phyloP scores from a whole-genome alignment of 768 basidiomycete genomes.

The Tylopilus subfusipes region DNA sequence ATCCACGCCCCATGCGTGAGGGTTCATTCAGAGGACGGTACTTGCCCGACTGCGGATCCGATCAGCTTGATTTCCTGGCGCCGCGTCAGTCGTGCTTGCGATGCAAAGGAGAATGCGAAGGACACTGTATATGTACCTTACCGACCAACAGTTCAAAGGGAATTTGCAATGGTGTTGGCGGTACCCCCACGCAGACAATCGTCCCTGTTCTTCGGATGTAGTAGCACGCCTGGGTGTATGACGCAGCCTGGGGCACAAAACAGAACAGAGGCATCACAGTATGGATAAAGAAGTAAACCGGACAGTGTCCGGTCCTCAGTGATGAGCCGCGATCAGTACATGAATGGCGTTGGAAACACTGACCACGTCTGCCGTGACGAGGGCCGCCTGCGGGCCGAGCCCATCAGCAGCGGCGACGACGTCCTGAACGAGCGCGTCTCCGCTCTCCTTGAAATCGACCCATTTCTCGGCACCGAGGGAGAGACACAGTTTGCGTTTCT shows the following conservation, averaged over 20 bases:
- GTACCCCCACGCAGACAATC: constrained; percentile 40
- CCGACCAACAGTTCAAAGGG: constrained; percentile 32
- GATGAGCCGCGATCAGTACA: background rate
- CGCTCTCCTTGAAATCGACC: too few relatives aligned
- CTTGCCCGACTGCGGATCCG: constrained; percentile 21
- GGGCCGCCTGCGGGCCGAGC: constrained; percentile 40
- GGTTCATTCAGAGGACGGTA: background rate
- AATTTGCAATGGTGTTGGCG: constrained; percentile 25
- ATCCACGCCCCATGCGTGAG: too few relatives aligned
- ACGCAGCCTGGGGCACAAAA: constrained; percentile 24
- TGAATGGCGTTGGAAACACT: too few relatives aligned
- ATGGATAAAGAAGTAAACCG: too few relatives aligned
- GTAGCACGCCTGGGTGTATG: constrained; percentile 41
- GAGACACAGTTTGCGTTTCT: constrained; percentile 36
- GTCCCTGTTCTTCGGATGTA: constrained; percentile 44
- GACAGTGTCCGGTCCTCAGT: background rate
- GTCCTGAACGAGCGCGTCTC: constrained; percentile 35
- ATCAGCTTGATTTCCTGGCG: constrained; percentile 23
- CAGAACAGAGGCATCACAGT: too few relatives aligned
- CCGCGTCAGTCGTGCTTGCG: too few relatives aligned
- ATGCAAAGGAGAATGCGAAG: too few relatives aligned
- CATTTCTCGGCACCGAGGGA: constrained; percentile 40
- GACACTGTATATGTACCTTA: constrained; percentile 22
- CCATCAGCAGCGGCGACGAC: constrained; percentile 40
- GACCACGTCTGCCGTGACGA: constrained; percentile 22